Evolutionary conservation across 2,329 filamentous ascomycete species (phyloP), one percentile per base, ranked within the genome.

Genomic region (Alternaria sp.): DNA sequence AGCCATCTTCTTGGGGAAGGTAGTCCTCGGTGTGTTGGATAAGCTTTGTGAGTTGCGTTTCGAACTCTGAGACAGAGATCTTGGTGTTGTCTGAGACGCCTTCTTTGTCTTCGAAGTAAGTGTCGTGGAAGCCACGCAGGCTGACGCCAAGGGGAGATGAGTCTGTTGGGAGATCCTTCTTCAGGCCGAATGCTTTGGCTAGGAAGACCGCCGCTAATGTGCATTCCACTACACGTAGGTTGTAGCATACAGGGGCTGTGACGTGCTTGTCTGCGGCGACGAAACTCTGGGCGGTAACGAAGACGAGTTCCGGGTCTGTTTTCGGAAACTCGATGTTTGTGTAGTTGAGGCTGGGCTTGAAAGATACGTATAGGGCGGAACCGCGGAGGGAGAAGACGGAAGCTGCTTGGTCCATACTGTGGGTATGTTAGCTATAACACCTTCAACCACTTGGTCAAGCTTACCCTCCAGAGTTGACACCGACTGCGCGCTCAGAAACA

Each of bases 221-320:
- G 82, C 93, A 96, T 81, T 99, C 95, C 38, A 97, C 95, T 1
- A 99, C 95, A 28, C 95, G 91, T 25, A 99, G 87, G 79, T 99
- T 99, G 84, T 98, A 99, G 84, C 94, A 93, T 65, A 96, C 90
- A 0, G 94, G 94, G 0, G 91, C 95, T 1, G 94, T 97, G 63
- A 94, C 91, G 74, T 95, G 92, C 82, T 99, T 99, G 84, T 98
- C 94, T 5, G 94, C 92, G 16, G 91, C 90, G 62, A 99, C 91
- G 77, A 97, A 97, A 61, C 92, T 96, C 78, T 99, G 95, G 8
- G 94, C 94, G 67, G 97, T 93, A 66, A 99, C 85, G 79, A 99
- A 98, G 68, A 89, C 93, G 56, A 97, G 86, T 69, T 96, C 92
- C 2, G 93, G 92, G 46, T 88, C 85, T 5, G 93, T 92, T 58